Base-by-base conservation (phyloP, 2,329 filamentous ascomycete genomes). In the Fusarium coicis region DNA sequence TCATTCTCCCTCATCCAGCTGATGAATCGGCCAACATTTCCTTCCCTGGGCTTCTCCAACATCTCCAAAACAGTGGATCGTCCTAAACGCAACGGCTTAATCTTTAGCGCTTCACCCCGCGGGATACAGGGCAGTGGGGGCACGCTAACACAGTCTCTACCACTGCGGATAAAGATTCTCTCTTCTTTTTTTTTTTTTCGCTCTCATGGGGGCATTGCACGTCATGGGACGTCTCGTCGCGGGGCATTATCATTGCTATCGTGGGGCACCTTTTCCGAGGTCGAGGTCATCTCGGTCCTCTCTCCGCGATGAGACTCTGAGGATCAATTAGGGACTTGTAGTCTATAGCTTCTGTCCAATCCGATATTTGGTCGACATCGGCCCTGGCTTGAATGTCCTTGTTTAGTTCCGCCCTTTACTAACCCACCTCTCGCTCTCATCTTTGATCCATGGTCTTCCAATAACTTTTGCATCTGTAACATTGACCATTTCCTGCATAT, bases 201-300 rank as follows among this genome's bases (percentile, higher is more conserved):
- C 55, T 73, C 69, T 66, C 69, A 73, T 73, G 69, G 70, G 65
- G 60, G 54, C 54, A 39, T 42, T n/a, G 62, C 37, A 63, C 69
- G 69, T 72, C 70, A 68, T 74, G 63, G 66, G 71, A 70, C 54
- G 23, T 54, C 34, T 40, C 15, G 32, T 42, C 63, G 55, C 71
- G 64, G 64, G 72, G 56, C 58, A 56, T 44, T 47, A n/a, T n/a
- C n/a, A n/a, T n/a, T n/a, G n/a, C n/a, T n/a, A n/a, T n/a, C n/a
- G n/a, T n/a, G n/a, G 72, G 56, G 67, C 59, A 23, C 21, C 46
- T 68, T 63, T 63, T 61, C 58, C 72, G 59, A 58, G 39, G 65
- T 50, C 44, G 32, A 52, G 39, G 59, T 21, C 40, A 40, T 72
- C 71, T 74, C 72, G 72, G 72, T 18, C 58, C 68, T 72, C 72